phyloP scores from a whole-genome alignment of 2,329 filamentous ascomycete species.

The Pleoardoris graminearum region DNA sequence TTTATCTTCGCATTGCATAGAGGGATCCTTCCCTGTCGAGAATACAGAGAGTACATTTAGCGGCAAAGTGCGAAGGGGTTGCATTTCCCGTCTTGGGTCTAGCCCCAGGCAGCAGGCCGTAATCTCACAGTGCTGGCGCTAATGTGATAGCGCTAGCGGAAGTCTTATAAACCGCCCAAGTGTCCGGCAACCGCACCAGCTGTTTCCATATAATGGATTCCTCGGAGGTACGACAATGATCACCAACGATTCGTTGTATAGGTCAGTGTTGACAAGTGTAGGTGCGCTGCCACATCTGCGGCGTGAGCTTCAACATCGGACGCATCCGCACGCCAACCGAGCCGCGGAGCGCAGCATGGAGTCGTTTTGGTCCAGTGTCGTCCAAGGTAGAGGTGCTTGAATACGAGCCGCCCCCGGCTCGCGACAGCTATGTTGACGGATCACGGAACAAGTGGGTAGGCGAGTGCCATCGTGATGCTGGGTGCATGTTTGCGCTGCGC shows the following conservation, averaged over 20 bases:
- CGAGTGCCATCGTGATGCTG: constrained; percentile 4
- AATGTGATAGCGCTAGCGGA: too few species aligned
- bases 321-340: constrained; percentile 7
- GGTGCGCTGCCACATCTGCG: constrained; percentile 9
- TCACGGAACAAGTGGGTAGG: background rate
- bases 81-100: background rate
- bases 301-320: constrained; percentile 14
- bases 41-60: too few species aligned
- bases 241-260: background rate
- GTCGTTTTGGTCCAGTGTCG: background rate
- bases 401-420: background rate
- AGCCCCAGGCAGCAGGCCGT: background rate
- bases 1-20: too few species aligned
- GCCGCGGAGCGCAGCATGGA: constrained; percentile 11
- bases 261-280: background rate
- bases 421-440: constrained; percentile 2
- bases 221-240: background rate
- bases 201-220: background rate
- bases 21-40: too few species aligned
- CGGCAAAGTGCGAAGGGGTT: too few species aligned
- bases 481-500: constrained; percentile 5
- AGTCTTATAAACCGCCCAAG: too few species aligned
- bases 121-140: too few species aligned
- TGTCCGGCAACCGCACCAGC: too few species aligned
- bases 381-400: background rate